Conservation (phyloP, 108 stramenopile species). For the Parietichytrium sp. region DNA sequence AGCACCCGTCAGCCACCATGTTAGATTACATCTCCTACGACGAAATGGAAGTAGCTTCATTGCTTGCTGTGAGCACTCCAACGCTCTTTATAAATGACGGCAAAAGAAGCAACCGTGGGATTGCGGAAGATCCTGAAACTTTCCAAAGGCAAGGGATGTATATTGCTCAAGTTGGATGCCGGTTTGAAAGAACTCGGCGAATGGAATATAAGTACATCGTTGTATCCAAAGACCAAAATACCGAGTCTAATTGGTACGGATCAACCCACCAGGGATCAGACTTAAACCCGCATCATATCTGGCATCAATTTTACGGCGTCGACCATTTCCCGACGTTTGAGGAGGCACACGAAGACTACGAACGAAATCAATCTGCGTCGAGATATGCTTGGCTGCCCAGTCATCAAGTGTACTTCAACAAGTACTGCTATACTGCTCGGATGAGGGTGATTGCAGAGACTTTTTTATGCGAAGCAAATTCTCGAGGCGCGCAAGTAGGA, state of each 20-base stretch:
- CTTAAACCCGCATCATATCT: not conserved
- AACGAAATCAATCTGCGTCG: too few species aligned
- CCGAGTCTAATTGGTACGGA: not conserved
- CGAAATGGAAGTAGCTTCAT: not conserved
- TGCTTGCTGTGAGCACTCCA: not conserved
- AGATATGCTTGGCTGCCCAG: too few species aligned
- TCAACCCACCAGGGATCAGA: too few species aligned
- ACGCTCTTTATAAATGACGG: conserved; percentile 26
- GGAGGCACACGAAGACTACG: not conserved
- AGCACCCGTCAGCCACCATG: not conserved
- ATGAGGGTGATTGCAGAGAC: conserved; percentile 19
- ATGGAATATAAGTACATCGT: conserved; percentile 2
- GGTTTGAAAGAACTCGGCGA: not conserved
- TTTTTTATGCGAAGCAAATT: not conserved
- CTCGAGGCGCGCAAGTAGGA: not conserved
- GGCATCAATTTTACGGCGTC: not conserved
- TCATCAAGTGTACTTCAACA: not conserved
- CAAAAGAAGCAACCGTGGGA: not conserved
- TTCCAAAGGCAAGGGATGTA: not conserved
- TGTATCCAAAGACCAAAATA: not conserved
- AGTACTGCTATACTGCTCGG: not conserved
- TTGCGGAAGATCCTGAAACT: not conserved
- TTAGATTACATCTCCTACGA: conserved; percentile 5
- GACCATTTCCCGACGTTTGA: not conserved
- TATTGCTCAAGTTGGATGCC: not conserved